A percentile compares a stretch with the other conserved stretches of the same genome.
These are phyloP conservation scores for Alternaria arborescens DNA, from an alignment of 2,329 filamentous ascomycete genomes.

Conservation along the genomic window DNA sequence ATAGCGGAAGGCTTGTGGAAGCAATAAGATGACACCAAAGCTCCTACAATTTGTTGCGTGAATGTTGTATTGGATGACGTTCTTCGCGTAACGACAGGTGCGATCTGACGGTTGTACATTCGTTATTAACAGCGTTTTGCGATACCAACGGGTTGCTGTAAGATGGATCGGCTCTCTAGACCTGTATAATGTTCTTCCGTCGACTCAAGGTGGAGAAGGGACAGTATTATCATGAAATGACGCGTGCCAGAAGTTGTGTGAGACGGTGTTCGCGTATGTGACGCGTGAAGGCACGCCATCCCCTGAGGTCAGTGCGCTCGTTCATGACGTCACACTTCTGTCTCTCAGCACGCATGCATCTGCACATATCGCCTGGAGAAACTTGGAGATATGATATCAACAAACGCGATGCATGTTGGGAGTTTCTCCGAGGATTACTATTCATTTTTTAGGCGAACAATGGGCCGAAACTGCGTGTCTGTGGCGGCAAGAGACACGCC, in stretches of 20 bases:
- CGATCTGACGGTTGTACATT: neutral
- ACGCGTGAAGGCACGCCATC: neutral
- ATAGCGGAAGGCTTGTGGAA: fast-evolving
- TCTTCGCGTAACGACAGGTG: neutral
- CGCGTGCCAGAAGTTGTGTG: neutral
- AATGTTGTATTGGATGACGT: neutral
- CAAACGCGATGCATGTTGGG: fast-evolving
- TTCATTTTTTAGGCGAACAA: neutral
- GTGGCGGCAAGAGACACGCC: neutral
- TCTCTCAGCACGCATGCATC: neutral
- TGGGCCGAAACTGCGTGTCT: neutral
- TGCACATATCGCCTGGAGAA: neutral
- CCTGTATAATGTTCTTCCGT: neutral
- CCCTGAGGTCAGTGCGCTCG: too few relatives aligned
- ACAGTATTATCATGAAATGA: neutral
- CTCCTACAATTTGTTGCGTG: neutral
- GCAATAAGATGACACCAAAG: neutral
- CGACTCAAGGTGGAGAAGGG: fast-evolving
- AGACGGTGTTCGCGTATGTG: neutral
- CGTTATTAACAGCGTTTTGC: neutral
- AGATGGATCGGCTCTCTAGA: fast-evolving
- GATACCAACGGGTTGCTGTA: neutral
- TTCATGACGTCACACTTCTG: neutral
- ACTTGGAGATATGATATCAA: neutral
- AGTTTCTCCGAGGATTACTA: neutral